phyloP scores from a whole-genome alignment of 2,329 filamentous ascomycete species.

The Fusarium sp. region DNA sequence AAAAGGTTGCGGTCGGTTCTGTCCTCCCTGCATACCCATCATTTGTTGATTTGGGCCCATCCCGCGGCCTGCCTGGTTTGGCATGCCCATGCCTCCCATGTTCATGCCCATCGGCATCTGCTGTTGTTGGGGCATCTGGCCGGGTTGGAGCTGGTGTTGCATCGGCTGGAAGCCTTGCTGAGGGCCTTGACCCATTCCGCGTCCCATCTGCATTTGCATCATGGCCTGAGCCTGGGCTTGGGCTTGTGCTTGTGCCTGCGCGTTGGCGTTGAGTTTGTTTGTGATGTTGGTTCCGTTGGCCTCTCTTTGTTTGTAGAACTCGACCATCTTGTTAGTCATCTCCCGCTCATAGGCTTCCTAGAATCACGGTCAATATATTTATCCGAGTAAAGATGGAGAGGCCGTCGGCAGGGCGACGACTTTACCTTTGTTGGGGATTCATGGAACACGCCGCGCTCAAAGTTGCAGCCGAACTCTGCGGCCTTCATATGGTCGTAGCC shows the following conservation, averaged over 20 bases:
- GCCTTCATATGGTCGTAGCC: slow-evolving; percentile 53
- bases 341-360: slow-evolving; percentile 61
- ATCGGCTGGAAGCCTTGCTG: slow-evolving; percentile 66
- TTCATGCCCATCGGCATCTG: slow-evolving; percentile 44
- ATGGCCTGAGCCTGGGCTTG: slow-evolving; percentile 55
- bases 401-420: not conserved
- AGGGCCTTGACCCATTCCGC: slow-evolving; percentile 58
- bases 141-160: slow-evolving; percentile 65
- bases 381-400: not conserved
- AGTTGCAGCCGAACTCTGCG: slow-evolving; percentile 53
- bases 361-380: slow-evolving; percentile 31
- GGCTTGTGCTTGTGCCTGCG: slow-evolving; percentile 52
- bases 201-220: slow-evolving; percentile 63
- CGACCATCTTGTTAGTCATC: slow-evolving; percentile 56
- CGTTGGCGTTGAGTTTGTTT: slow-evolving; percentile 58
- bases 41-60: slow-evolving; percentile 55
- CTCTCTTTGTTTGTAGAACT: slow-evolving; percentile 61
- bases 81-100: slow-evolving; percentile 47
- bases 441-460: slow-evolving; percentile 58
- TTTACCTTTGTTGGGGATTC: slow-evolving; percentile 58
- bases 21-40: slow-evolving; percentile 50
- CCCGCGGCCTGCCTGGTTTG: slow-evolving; percentile 50
- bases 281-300: slow-evolving; percentile 59
- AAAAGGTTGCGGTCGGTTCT: slow-evolving; percentile 45
- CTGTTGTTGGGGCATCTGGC: slow-evolving; percentile 55